phyloP scores from a whole-genome alignment of 495 filamentous ascomycete genomes.

The Penicillium ochrochloron region DNA sequence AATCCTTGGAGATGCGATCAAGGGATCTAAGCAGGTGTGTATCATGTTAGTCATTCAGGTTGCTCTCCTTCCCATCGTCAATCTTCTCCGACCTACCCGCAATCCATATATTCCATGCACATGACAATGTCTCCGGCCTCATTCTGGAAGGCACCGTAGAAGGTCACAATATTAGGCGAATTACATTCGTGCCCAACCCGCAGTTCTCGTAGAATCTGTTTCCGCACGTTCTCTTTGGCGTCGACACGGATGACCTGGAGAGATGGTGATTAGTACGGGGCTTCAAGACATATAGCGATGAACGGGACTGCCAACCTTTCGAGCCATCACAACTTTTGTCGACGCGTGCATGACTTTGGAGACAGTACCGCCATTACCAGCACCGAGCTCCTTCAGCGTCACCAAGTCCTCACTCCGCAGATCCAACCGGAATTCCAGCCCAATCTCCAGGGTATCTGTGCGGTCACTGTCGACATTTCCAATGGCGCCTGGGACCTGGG shows the following conservation, averaged over 20 bases:
- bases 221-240: slow-evolving; percentile 93
- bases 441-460: slow-evolving; percentile 88
- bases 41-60: slow-evolving; percentile 19
- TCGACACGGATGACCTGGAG: slow-evolving; percentile 94
- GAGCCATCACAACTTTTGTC: slow-evolving; percentile 94
- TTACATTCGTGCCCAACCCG: slow-evolving; percentile 99
- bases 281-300: not conserved
- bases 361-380: slow-evolving; percentile 96
- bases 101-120: slow-evolving; percentile 99
- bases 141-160: slow-evolving; percentile 96
- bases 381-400: slow-evolving; percentile 90
- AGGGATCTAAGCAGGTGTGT: slow-evolving; percentile 66
- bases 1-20: slow-evolving; percentile 89
- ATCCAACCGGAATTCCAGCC: slow-evolving; percentile 93
- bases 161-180: slow-evolving; percentile 92
- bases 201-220: slow-evolving; percentile 92
- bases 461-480: slow-evolving; percentile 64
- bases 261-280: slow-evolving; percentile 14
- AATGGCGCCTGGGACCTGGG: slow-evolving; percentile 61
- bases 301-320: slow-evolving; percentile 70
- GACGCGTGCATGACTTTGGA: slow-evolving; percentile 96
- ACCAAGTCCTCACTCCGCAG: slow-evolving; percentile 90
- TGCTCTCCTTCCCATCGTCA: slow-evolving; percentile 2
- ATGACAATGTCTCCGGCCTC: slow-evolving; percentile 95
- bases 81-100: slow-evolving; percentile 71